Percentiles rank a stretch among this genome's conserved stretches.
Evolutionary conservation across 2,329 filamentous ascomycete genomes (phyloP).

Genomic region (Aspergillus pseudoviridinutans): DNA sequence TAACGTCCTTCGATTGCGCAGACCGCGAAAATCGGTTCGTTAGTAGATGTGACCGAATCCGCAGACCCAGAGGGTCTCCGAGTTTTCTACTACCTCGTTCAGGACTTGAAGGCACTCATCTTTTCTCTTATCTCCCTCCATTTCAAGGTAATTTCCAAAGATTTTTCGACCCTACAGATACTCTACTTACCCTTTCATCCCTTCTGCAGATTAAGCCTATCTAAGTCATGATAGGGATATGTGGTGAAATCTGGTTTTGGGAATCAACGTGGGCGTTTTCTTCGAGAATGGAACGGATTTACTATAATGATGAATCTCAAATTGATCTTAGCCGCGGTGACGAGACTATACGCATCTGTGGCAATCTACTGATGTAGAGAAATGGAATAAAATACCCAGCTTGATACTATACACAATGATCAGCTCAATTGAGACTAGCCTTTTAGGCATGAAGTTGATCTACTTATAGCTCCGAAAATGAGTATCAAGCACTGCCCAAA

Average conservation of each 20-base stretch:
- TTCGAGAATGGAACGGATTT: neutral
- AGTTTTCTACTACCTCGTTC: slow-evolving; percentile 98
- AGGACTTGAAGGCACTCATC: slow-evolving; percentile 92
- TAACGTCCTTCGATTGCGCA: slow-evolving; percentile 35
- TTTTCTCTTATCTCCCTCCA: slow-evolving; percentile 95
- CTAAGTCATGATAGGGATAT: slow-evolving; percentile 24
- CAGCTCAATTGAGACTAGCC: neutral
- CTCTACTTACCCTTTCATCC: neutral
- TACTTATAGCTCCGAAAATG: neutral
- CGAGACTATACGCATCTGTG: slow-evolving; percentile 1
- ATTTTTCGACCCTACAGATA: neutral
- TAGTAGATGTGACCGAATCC: slow-evolving; percentile 95
- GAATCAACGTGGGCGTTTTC: slow-evolving; percentile 9
- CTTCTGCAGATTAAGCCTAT: slow-evolving; percentile 50
- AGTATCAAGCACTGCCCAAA: neutral
- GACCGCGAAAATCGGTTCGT: slow-evolving; percentile 96
- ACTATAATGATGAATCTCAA: neutral
- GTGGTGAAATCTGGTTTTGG: neutral
- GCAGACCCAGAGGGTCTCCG: slow-evolving; percentile 91
- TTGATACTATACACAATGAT: neutral
- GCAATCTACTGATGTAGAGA: neutral
- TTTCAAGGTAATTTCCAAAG: slow-evolving; percentile 66
- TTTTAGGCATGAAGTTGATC: neutral
- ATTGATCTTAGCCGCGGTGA: slow-evolving; percentile 1
- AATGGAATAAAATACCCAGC: neutral